Percentiles rank a stretch among this genome's conserved stretches.
Evolutionary conservation across 139 green algal genomes (phyloP).

Genomic region (Trebouxia sp.): DNA sequence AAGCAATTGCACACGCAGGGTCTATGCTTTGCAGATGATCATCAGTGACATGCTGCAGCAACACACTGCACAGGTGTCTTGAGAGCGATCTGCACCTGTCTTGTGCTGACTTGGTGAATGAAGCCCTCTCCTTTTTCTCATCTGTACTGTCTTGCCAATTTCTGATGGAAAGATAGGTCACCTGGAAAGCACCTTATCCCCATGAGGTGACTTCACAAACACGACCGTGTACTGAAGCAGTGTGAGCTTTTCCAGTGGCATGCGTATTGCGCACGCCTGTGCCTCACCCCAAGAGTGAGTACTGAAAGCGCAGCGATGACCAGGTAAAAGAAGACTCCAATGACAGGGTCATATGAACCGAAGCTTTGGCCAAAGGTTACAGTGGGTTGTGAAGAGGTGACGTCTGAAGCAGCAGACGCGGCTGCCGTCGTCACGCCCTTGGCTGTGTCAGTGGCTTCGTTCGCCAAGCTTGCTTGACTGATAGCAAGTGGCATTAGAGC

Average conservation of each 20-base stretch:
- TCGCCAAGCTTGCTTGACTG: too few species aligned
- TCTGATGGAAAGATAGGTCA: neutral
- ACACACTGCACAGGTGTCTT: too few species aligned
- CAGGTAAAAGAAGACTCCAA: constrained; percentile 37
- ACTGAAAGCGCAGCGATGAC: constrained; percentile 40
- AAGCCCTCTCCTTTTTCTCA: neutral
- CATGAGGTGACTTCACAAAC: too few species aligned
- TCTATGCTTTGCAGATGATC: too few species aligned
- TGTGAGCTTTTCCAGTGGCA: too few species aligned
- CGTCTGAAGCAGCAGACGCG: constrained; percentile 11
- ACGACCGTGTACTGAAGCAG: too few species aligned
- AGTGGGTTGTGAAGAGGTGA: constrained; percentile 20
- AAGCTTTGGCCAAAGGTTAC: constrained; percentile 16
- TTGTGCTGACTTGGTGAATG: neutral
- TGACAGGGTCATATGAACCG: constrained; percentile 34
- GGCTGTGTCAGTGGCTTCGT: neutral
- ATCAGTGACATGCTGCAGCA: too few species aligned
- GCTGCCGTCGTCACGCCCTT: constrained; percentile 1
- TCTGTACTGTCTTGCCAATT: constrained; percentile 20
- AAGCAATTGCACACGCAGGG: too few species aligned
- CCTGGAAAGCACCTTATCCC: too few species aligned
- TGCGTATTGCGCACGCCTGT: too few species aligned
- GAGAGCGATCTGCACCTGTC: neutral
- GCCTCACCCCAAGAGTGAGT: constrained; percentile 43
- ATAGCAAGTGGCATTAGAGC: too few species aligned